Evolutionary conservation across 78 protist species (phyloP).

Genomic region (Protostelium mycophagum): DNA sequence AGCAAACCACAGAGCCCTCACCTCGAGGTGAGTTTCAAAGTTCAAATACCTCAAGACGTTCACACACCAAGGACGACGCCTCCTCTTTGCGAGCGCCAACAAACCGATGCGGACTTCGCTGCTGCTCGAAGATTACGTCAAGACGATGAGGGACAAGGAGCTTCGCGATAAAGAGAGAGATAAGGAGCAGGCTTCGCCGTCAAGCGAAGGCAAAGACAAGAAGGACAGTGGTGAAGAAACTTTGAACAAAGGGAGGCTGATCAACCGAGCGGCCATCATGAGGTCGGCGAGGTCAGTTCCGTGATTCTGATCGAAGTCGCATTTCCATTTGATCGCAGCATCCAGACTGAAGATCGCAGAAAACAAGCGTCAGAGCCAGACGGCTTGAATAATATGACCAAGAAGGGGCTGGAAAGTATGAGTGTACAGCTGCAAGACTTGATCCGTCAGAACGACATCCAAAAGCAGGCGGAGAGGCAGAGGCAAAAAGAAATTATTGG

Average conservation of each 20-base stretch:
- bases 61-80: too few species aligned
- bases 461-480: not conserved
- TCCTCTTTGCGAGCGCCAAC: too few species aligned
- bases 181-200: too few species aligned
- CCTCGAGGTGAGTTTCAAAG: not conserved
- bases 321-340: not conserved
- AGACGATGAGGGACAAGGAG: too few species aligned
- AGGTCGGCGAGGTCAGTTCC: not conserved
- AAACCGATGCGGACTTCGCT: too few species aligned
- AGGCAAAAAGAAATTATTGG: too few species aligned
- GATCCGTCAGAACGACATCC: not conserved
- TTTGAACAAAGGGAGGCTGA: not conserved
- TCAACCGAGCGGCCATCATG: not conserved
- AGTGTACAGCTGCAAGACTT: not conserved
- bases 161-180: too few species aligned
- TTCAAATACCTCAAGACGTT: too few species aligned
- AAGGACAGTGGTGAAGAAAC: not conserved
- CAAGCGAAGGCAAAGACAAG: not conserved
- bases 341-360: not conserved
- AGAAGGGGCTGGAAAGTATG: not conserved
- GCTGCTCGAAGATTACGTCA: too few species aligned
- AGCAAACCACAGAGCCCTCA: not conserved
- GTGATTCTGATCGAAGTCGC: too few species aligned
- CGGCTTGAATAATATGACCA: not conserved
- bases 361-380: not conserved